Evolutionary conservation across 2,329 filamentous ascomycete genomes (phyloP).

Genomic region (Aspergillus sp.): DNA sequence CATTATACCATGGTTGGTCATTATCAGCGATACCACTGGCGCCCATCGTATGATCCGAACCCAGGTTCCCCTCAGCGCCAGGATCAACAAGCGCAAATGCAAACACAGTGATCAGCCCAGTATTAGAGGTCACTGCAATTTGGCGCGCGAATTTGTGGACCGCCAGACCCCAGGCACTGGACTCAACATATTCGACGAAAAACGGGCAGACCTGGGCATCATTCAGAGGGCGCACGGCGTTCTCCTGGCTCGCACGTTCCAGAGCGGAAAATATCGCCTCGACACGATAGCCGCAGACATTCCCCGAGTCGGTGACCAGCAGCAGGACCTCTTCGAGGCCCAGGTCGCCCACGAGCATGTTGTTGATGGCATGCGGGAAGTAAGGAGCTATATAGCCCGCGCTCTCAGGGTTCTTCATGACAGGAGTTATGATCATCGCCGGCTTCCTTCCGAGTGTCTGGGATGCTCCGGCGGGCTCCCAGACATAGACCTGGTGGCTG

Average conservation of each 20-base stretch:
- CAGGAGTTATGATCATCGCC: constrained; percentile 33
- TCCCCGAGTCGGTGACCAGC: constrained; percentile 63
- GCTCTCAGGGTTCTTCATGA: constrained; percentile 32
- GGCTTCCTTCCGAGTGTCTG: constrained; percentile 31
- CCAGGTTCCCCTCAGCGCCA: constrained; percentile 10
- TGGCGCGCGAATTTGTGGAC: constrained; percentile 72
- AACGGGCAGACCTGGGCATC: constrained; percentile 42
- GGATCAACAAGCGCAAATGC: constrained; percentile 46
- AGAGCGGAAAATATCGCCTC: constrained; percentile 41
- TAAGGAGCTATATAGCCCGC: constrained; percentile 45
- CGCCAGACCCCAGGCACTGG: constrained; percentile 80
- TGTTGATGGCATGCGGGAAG: constrained; percentile 57
- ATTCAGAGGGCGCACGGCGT: constrained; percentile 19
- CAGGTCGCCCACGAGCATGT: constrained; percentile 58
- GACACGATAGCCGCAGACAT: constrained; percentile 62
- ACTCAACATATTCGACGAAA: constrained; percentile 65
- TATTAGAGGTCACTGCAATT: constrained; percentile 78
- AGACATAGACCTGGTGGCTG: constrained; percentile 34
- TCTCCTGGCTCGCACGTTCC: constrained; percentile 16
- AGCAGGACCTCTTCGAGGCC: constrained; percentile 62
- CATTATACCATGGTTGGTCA: constrained; percentile 26
- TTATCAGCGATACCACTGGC: constrained; percentile 10
- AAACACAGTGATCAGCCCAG: constrained; percentile 48
- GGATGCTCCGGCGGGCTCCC: constrained; percentile 32
- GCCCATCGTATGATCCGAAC: constrained; percentile 8